Base-by-base conservation (phyloP, 352 stramenopile species). In the Pythium diclinum region DNA sequence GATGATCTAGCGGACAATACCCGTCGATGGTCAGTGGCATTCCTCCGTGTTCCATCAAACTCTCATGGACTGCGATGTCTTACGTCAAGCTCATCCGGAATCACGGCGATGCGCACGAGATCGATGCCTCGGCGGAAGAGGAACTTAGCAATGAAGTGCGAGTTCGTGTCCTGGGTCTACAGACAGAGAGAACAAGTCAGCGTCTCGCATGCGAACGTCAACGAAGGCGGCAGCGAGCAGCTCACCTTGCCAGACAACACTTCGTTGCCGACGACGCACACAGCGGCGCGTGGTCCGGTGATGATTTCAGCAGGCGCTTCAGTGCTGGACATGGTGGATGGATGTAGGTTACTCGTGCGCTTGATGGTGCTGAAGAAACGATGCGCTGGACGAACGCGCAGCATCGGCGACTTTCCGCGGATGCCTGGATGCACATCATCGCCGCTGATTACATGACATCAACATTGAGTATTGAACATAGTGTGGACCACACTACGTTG, bases 81-180 rank as follows among this genome's bases (percentile, higher is more conserved):
- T 63, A 85, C 79, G 16, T 93, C 78, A 21, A 89, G 71, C 36
- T 91, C 80, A 64, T 94, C 86, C 6, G 84, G 82, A 58, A 93
- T 91, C 32, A 93, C 81, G 2, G 79, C 77, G 28, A 93, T 68
- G 56, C 83, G 86, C 46, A 88, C 76, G 23, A 94, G 68, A 60
- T 94, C 84, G 32, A 94, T 74, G 6, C 84, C 86, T 30, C 80
- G 81, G 49, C 78, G 72, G 65, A 92, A 93, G 76, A 94, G 85
- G 59, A 94, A 73, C 67, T 92, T 81, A 38, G 82, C 73, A 38
- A 94, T 76, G 72, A 69, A 78, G 54, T 78, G 65, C 28, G 69
- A 72, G 61, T 81, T 81, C 49, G 72, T 78, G 34, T 81, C 74
- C 49, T 76, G 72, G 16, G 69, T 78, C 74, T 81, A 61, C 0